Evolutionary conservation across 2,329 filamentous ascomycete species (phyloP).

Genomic region (Neonectria coccinea): DNA sequence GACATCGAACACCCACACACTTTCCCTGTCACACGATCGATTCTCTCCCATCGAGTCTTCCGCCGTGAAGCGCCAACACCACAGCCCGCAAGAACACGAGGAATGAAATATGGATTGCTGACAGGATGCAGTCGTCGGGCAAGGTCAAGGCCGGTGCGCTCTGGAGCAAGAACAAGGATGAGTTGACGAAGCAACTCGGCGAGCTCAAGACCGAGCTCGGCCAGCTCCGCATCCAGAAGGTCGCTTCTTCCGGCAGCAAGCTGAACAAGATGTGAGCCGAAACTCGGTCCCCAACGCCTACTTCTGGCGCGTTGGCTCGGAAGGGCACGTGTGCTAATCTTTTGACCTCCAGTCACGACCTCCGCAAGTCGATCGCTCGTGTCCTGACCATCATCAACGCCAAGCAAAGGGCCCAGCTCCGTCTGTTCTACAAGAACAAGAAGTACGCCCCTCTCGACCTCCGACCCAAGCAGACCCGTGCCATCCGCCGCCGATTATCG

Average conservation of each 20-base stretch:
- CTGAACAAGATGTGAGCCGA: slow-evolving; percentile 91
- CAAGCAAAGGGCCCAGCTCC: slow-evolving; percentile 98
- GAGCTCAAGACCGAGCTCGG: slow-evolving; percentile 97
- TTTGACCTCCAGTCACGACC: slow-evolving; percentile 79
- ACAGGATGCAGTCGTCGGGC: slow-evolving; percentile 58
- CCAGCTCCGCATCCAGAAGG: slow-evolving; percentile 98
- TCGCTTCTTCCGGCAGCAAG: slow-evolving; percentile 94
- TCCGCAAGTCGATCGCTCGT: slow-evolving; percentile 99
- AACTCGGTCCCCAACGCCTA: slow-evolving; percentile 5
- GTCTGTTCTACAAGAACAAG: slow-evolving; percentile 99
- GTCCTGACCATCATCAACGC: slow-evolving; percentile 99
- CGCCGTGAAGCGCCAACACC: slow-evolving; percentile 30
- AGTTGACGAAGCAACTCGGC: slow-evolving; percentile 93
- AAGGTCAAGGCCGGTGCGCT: slow-evolving; percentile 96
- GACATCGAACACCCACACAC: slow-evolving; percentile 34
- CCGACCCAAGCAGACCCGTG: slow-evolving; percentile 97
- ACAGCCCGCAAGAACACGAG: slow-evolving; percentile 25
- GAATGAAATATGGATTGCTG: slow-evolving; percentile 42
- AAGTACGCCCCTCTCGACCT: slow-evolving; percentile 99
- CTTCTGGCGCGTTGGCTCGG: not conserved
- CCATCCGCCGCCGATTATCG: slow-evolving; percentile 94
- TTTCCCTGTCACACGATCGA: slow-evolving; percentile 35
- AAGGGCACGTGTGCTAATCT: slow-evolving; percentile 34
- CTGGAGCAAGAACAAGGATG: slow-evolving; percentile 99
- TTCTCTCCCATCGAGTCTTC: slow-evolving; percentile 29